Evolutionary conservation across 768 basidiomycete genomes (phyloP), one percentile per base, ranked within the genome.

Genomic region (Lentinula guzmanii): DNA sequence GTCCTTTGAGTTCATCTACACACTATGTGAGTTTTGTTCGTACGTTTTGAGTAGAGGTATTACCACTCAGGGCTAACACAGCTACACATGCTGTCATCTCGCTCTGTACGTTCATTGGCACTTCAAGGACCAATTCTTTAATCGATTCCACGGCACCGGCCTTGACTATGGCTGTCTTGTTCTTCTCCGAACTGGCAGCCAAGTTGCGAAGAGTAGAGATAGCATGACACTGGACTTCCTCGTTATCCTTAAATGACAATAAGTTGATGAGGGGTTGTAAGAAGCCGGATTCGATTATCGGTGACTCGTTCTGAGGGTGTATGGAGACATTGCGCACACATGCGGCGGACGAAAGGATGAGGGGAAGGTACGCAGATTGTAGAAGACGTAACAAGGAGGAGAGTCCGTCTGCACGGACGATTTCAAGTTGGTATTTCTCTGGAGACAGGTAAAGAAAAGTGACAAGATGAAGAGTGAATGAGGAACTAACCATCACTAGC

Each of bases 41-140:
- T 13, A 13, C 10, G 7, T 7, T 33, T 42, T 43, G 43, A 3
- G 4, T 9, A 59, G 31, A 41, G 39, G 13, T 1, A 68, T 90
- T 72, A 96, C 95, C 95, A 68, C 93, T 96, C 67, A 99, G 72
- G 5, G 96, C 97, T 64, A 99, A 76, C 13, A 98, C 97, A 16
- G 97, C 97, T 48, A 98, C 90, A 67, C 96, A 98, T 5, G 97
- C 97, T 46, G 97, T 99, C 97, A 99, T 99, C 76, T 98, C 97
- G 69, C 94, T 96, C 76, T 99, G 97, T 10, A 99, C 97, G 64
- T 90, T 91, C 78, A 97, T 86, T 3, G 97, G 95, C 1, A 98
- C 96, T 68, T 90, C 90, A 11, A 99, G 78, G 2, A 99, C 95
- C 16, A 99, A 79, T 69, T 98, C 94, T 76, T 97, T 97, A 76